phyloP scores from a whole-genome alignment of 2,329 filamentous ascomycete species.

The Alternaria arborescens region DNA sequence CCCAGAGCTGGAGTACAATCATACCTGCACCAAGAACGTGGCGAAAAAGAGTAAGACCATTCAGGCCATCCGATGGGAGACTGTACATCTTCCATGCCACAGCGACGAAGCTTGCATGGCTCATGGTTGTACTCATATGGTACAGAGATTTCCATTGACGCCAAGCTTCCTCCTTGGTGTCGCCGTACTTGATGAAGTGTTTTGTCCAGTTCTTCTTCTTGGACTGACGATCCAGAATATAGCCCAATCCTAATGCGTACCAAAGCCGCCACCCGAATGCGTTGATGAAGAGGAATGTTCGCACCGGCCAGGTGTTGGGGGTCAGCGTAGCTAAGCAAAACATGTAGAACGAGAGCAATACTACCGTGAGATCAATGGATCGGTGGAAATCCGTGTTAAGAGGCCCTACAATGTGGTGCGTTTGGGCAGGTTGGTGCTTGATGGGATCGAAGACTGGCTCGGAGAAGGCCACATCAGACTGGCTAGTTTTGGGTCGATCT shows the following conservation, averaged over 20 bases:
- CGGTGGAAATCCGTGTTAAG: conserved; percentile 88
- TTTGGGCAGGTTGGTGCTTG: conserved; percentile 66
- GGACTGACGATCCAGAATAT: conserved; percentile 85
- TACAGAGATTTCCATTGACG: conserved; percentile 97
- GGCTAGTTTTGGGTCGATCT: conserved; percentile 48
- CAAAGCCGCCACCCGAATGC: conserved; percentile 86
- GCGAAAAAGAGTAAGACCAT: conserved; percentile 83
- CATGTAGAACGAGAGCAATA: conserved; percentile 80
- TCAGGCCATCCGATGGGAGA: conserved; percentile 84
- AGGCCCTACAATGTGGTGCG: conserved; percentile 85
- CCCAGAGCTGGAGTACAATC: conserved; percentile 91
- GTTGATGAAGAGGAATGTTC: conserved; percentile 81
- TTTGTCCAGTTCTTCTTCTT: conserved; percentile 93
- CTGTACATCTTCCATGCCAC: conserved; percentile 97
- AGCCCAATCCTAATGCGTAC: conserved; percentile 88
- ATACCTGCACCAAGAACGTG: conserved; percentile 85
- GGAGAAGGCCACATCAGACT: conserved; percentile 51
- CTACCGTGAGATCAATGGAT: conserved; percentile 80
- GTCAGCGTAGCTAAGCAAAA: conserved; percentile 76
- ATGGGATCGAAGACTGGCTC: conserved; percentile 53
- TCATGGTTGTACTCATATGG: conserved; percentile 89
- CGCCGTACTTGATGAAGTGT: conserved; percentile 96
- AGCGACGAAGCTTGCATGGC: conserved; percentile 86
- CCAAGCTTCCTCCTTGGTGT: conserved; percentile 91
- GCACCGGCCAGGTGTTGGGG: conserved; percentile 77